phyloP scores from a whole-genome alignment of 1,284 basidiomycete species.

The Ceratobasidium sp. region DNA sequence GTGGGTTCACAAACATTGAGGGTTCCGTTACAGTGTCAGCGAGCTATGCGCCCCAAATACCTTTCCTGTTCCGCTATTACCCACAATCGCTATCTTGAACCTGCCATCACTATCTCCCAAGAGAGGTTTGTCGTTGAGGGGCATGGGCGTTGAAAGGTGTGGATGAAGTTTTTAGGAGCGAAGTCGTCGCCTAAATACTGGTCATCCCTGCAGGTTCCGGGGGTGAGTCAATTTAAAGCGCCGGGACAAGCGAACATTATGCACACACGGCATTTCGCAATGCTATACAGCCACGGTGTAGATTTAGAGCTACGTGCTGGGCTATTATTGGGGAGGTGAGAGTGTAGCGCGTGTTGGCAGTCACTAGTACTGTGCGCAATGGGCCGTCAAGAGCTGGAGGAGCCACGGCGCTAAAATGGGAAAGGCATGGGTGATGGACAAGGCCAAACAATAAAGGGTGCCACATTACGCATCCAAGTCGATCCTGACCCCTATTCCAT shows the following conservation, averaged over 20 bases:
- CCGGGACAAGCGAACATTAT: neutral
- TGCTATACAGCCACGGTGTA: no score
- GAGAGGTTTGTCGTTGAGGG: neutral
- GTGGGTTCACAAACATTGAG: neutral
- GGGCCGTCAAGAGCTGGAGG: no score
- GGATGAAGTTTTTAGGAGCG: neutral
- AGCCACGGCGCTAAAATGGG: neutral
- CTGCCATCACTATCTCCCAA: slow-evolving; percentile 20
- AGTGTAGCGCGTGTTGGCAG: no score
- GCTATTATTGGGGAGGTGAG: no score
- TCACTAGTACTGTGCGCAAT: no score
- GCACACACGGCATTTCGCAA: no score
- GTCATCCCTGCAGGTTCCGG: no score
- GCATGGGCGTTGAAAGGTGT: neutral
- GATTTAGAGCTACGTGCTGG: no score
- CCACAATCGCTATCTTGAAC: slow-evolving; percentile 23
- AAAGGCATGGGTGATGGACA: neutral
- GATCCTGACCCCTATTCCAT: slow-evolving; percentile 42
- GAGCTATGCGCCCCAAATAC: neutral
- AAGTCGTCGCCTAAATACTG: neutral
- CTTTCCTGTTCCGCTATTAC: slow-evolving; percentile 35
- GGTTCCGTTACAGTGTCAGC: no score
- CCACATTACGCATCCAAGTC: slow-evolving; percentile 22
- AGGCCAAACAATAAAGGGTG: slow-evolving; percentile 27
- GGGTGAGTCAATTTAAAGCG: slow-evolving; percentile 16